Evolutionary conservation across 2,329 filamentous ascomycete genomes (phyloP).

Genomic region (Ascochyta clinopodiicola): DNA sequence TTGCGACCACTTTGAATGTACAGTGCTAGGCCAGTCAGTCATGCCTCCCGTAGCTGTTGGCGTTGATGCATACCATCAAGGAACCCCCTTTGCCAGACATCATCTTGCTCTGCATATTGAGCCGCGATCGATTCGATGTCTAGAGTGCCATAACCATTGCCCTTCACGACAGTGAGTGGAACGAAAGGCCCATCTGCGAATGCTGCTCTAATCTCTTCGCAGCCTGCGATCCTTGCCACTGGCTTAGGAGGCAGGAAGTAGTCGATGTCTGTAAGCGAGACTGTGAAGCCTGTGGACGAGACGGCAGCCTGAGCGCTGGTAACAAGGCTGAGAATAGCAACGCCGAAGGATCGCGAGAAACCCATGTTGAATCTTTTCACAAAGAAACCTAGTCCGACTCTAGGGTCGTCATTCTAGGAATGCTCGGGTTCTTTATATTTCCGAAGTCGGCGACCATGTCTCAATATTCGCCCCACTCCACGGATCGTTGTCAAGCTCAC

Average conservation of each 20-base stretch:
- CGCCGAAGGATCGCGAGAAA: conserved; percentile 4
- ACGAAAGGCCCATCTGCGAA: conserved; percentile 37
- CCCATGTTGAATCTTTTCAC: conserved; percentile 17
- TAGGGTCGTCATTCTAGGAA: neutral
- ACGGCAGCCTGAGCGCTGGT: conserved; percentile 26
- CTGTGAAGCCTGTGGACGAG: conserved; percentile 50
- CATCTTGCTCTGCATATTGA: conserved; percentile 45
- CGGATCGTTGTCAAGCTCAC: neutral
- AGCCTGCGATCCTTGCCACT: conserved; percentile 40
- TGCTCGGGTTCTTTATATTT: conserved; percentile 1
- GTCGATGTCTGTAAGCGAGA: conserved; percentile 47
- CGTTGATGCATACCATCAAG: conserved; percentile 35
- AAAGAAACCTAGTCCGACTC: neutral
- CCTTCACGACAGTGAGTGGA: conserved; percentile 49
- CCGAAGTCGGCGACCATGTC: neutral
- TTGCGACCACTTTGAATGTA: conserved; percentile 28
- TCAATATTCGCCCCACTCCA: neutral
- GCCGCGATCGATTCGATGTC: conserved; percentile 31
- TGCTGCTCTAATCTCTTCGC: conserved; percentile 24
- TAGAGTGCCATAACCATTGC: conserved; percentile 25
- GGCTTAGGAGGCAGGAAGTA: conserved; percentile 52
- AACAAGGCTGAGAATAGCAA: conserved; percentile 11
- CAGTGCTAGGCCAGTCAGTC: conserved; percentile 23
- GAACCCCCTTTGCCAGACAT: conserved; percentile 53
- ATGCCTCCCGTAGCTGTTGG: neutral